A percentile compares a stretch with the other conserved stretches of the same genome.
Evolutionary conservation across 2,329 filamentous ascomycete genomes (phyloP).

Genomic region (Fusarium equiseti): DNA sequence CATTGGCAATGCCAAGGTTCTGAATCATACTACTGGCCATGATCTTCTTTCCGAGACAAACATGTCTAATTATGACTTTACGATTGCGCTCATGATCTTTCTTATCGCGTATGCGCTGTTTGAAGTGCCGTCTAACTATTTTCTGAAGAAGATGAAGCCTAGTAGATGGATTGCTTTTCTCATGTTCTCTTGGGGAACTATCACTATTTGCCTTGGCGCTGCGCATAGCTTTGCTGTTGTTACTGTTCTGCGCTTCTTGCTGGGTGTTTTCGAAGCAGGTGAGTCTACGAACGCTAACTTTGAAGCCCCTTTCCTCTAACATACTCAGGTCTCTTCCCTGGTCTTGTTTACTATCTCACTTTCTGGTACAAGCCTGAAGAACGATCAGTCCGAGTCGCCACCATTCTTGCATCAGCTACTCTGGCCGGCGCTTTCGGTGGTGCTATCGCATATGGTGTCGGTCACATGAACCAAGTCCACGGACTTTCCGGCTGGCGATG

Average conservation of each 20-base stretch:
- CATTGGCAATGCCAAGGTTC: conserved; percentile 58
- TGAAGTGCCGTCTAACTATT: conserved; percentile 58
- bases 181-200: conserved; percentile 51
- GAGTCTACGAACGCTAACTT: not conserved
- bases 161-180: conserved; percentile 59
- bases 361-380: conserved; percentile 80
- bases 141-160: conserved; percentile 62
- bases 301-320: not conserved
- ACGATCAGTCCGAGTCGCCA: conserved; percentile 72
- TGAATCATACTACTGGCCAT: conserved; percentile 51
- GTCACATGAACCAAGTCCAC: conserved; percentile 72
- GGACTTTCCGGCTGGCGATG: conserved; percentile 75
- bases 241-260: conserved; percentile 48
- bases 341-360: conserved; percentile 61
- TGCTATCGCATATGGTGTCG: conserved; percentile 76
- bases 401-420: conserved; percentile 74
- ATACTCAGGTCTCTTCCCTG: conserved; percentile 54
- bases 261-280: conserved; percentile 51
- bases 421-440: conserved; percentile 78
- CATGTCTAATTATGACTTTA: conserved; percentile 64
- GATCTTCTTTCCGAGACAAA: conserved; percentile 60
- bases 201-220: conserved; percentile 59
- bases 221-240: conserved; percentile 51
- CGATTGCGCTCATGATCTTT: conserved; percentile 59
- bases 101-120: conserved; percentile 68